phyloP scores from a whole-genome alignment of 1,284 basidiomycete genomes.

The Irpex sp. region DNA sequence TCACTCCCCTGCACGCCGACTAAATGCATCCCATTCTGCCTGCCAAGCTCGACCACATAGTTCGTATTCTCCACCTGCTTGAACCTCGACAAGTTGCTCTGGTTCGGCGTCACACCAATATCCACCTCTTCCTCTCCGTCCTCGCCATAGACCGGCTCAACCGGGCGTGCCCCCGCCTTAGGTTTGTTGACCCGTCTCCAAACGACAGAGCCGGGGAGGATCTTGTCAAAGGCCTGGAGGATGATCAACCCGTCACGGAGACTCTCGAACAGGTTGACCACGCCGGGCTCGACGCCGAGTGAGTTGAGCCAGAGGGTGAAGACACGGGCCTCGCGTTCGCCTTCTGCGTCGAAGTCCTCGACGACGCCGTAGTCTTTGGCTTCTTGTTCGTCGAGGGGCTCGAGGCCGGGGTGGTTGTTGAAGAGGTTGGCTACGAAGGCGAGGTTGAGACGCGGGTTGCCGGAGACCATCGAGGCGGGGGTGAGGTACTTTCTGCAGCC shows the following conservation, averaged over 20 bases:
- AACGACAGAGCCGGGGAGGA: constrained; percentile 86
- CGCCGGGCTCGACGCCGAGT: constrained; percentile 91
- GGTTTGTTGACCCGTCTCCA: constrained; percentile 96
- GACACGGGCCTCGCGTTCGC: constrained; percentile 95
- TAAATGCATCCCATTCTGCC: constrained; percentile 91
- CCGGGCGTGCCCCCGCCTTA: constrained; percentile 50
- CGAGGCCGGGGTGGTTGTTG: constrained; percentile 95
- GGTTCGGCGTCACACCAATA: constrained; percentile 73
- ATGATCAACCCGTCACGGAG: constrained; percentile 89
- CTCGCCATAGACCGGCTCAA: constrained; percentile 25
- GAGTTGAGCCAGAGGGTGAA: constrained; percentile 99
- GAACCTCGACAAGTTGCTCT: constrained; percentile 87
- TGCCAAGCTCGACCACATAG: constrained; percentile 91
- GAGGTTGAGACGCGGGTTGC: constrained; percentile 97
- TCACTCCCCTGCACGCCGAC: constrained; percentile 98
- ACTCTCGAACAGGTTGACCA: constrained; percentile 97
- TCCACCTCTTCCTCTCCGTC: constrained; percentile 65
- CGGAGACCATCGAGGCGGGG: constrained; percentile 84
- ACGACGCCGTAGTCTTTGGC: constrained; percentile 81
- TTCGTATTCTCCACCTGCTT: constrained; percentile 99
- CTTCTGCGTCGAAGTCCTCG: constrained; percentile 98
- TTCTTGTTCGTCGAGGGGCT: constrained; percentile 88
- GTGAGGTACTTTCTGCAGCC: constrained; percentile 97
- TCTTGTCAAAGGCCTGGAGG: constrained; percentile 95
- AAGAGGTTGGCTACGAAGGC: constrained; percentile 99